phyloP scores from a whole-genome alignment of 305 asterid species.

The Lippia alba region DNA sequence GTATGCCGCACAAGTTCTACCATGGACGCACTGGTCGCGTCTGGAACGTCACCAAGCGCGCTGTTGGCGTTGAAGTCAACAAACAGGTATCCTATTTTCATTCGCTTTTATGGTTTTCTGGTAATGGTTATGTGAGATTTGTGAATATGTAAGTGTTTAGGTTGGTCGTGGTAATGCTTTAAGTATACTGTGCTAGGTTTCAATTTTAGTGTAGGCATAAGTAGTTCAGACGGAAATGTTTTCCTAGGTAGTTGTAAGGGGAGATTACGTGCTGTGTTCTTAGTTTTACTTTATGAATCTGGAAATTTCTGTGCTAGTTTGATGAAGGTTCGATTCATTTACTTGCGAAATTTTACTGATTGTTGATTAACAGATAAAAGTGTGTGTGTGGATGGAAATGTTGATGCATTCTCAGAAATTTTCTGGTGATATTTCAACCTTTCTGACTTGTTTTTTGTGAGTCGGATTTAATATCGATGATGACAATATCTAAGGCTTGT shows the following conservation, averaged over 20 bases:
- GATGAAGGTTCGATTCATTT: not conserved
- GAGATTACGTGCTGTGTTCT: not conserved
- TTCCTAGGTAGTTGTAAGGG: too few relatives aligned
- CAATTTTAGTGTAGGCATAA: not conserved
- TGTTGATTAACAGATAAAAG: not conserved
- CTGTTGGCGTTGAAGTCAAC: slow-evolving; percentile 70
- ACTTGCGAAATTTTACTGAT: not conserved
- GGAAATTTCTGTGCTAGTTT: not conserved
- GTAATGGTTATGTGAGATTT: too few relatives aligned
- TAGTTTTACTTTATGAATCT: not conserved
- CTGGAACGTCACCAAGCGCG: slow-evolving; percentile 77
- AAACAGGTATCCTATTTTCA: slow-evolving; percentile 53
- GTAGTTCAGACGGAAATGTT: too few relatives aligned
- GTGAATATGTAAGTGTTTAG: too few relatives aligned
- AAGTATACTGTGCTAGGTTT: too few relatives aligned
- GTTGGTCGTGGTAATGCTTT: too few relatives aligned
- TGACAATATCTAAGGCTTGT: slow-evolving; percentile 41
- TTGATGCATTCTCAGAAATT: not conserved
- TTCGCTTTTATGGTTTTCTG: not conserved
- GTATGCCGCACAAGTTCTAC: slow-evolving; percentile 74
- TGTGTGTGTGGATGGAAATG: not conserved
- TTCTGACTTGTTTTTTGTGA: not conserved
- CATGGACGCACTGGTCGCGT: slow-evolving; percentile 77
- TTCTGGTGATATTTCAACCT: not conserved
- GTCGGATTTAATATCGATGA: not conserved